Percentiles rank a stretch among this genome's conserved stretches.
These are phyloP conservation scores for Aphanomyces cochlioides DNA, from an alignment of 352 stramenopile species.

Conservation along the genomic window DNA sequence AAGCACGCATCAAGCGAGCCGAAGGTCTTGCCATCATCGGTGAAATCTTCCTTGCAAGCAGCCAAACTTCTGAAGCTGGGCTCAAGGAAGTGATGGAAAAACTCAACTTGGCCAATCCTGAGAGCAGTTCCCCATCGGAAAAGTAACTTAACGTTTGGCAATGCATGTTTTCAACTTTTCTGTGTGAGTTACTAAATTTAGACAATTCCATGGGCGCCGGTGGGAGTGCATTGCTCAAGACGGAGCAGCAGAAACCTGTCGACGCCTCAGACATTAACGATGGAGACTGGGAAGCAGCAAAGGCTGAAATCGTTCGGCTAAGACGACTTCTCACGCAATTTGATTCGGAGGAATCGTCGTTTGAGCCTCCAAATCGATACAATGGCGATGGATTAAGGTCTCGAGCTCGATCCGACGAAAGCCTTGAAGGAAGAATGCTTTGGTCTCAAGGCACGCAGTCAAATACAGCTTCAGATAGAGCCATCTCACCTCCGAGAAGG, in stretches of 20 bases:
- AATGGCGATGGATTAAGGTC: not conserved
- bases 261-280: slow-evolving; percentile 28
- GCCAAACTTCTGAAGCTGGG: slow-evolving; percentile 27
- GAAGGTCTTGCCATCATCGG: slow-evolving; percentile 48
- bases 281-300: slow-evolving; percentile 23
- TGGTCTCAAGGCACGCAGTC: slow-evolving; percentile 11
- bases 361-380: not conserved
- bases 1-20: slow-evolving; percentile 42
- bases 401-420: slow-evolving; percentile 3
- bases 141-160: slow-evolving; percentile 4
- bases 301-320: slow-evolving; percentile 19
- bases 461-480: not conserved
- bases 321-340: slow-evolving; percentile 2
- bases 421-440: slow-evolving; percentile 11
- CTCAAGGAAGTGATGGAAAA: slow-evolving; percentile 32
- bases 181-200: not conserved
- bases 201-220: not conserved
- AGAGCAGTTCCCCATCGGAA: not conserved
- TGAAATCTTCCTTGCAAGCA: slow-evolving; percentile 44
- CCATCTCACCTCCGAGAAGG: not conserved
- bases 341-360: not conserved
- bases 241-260: slow-evolving; percentile 4
- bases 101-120: slow-evolving; percentile 14
- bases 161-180: not conserved
- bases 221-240: not conserved